Conservation (phyloP, 2,329 filamentous ascomycete genomes). For the Cladobotryum mycophilum region DNA sequence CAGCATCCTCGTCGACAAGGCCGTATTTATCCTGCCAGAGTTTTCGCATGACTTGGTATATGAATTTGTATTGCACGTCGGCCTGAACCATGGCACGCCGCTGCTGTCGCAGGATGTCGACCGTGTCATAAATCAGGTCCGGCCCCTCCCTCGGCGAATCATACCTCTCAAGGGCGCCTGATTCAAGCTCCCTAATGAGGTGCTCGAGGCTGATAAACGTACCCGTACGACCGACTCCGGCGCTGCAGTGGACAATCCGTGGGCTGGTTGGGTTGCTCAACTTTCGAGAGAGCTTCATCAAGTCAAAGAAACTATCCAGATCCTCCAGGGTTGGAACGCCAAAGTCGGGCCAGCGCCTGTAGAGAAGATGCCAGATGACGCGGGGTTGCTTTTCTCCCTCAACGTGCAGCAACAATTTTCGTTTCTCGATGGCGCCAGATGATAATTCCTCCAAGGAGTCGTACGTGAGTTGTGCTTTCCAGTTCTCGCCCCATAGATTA, state of each 20-base stretch:
- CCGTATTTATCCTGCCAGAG: constrained; percentile 63
- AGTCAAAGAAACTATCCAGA: constrained; percentile 58
- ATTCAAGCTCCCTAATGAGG: constrained; percentile 72
- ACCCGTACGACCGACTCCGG: constrained; percentile 87
- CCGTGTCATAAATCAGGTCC: constrained; percentile 72
- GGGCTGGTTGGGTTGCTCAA: constrained; percentile 52
- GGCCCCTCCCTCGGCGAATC: constrained; percentile 25
- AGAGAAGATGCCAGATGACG: constrained; percentile 76
- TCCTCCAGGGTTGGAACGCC: constrained; percentile 68
- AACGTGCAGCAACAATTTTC: constrained; percentile 60
- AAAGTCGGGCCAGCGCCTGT: constrained; percentile 86
- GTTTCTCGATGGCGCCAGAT: constrained; percentile 60
- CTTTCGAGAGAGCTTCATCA: constrained; percentile 61
- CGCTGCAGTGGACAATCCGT: constrained; percentile 80
- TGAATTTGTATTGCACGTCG: constrained; percentile 74
- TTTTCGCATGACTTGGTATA: constrained; percentile 80
- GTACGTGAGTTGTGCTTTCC: constrained; percentile 63
- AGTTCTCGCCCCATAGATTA: constrained; percentile 59
- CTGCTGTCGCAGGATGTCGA: constrained; percentile 77
- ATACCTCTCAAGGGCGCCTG: constrained; percentile 57
- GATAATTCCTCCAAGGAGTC: constrained; percentile 52
- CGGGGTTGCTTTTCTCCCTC: constrained; percentile 42
- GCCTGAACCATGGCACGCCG: constrained; percentile 94
- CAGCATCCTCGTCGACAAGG: constrained; percentile 24
- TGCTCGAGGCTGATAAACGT: constrained; percentile 97